Evolutionary conservation across 805 yeast genomes (phyloP).

Genomic region (Cyberlindnera japonica): DNA sequence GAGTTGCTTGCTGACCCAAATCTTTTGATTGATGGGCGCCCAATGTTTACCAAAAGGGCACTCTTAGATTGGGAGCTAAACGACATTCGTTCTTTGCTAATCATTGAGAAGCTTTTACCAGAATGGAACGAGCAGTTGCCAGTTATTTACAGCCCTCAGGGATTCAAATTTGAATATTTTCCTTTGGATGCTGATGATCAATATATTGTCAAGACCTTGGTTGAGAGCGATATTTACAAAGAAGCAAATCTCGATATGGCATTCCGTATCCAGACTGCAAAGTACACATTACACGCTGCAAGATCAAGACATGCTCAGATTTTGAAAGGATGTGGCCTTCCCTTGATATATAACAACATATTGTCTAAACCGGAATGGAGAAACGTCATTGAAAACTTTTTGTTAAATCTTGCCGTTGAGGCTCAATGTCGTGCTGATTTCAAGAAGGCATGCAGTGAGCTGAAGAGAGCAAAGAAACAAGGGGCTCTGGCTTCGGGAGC

Average conservation of each 20-base stretch:
- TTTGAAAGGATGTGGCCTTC: conserved; percentile 26
- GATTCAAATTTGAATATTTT: conserved; percentile 45
- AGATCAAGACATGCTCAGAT: conserved; percentile 43
- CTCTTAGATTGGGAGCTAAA: conserved; percentile 69
- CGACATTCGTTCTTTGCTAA: conserved; percentile 61
- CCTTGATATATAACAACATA: conserved; percentile 17
- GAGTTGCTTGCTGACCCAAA: conserved; percentile 46
- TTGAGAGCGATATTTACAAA: conserved; percentile 57
- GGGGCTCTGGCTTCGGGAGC: conserved; percentile 7
- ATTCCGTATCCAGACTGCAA: conserved; percentile 58
- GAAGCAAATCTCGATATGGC: conserved; percentile 55
- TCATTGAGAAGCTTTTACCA: conserved; percentile 41
- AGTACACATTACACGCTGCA: conserved; percentile 56
- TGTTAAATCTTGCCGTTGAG: conserved; percentile 62
- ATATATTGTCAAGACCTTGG: conserved; percentile 45
- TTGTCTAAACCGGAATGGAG: conserved; percentile 65
- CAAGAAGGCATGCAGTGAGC: conserved; percentile 45
- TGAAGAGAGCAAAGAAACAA: conserved; percentile 39
- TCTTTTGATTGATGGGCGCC: conserved; percentile 53
- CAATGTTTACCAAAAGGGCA: conserved; percentile 57
- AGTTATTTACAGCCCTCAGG: conserved; percentile 30
- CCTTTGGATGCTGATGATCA: conserved; percentile 56
- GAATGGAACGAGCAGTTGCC: conserved; percentile 59
- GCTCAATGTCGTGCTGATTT: conserved; percentile 69
- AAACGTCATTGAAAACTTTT: conserved; percentile 66